phyloP scores from a whole-genome alignment of 225 moss, liverwort and hornwort genomes.

The Bryum argenteum region DNA sequence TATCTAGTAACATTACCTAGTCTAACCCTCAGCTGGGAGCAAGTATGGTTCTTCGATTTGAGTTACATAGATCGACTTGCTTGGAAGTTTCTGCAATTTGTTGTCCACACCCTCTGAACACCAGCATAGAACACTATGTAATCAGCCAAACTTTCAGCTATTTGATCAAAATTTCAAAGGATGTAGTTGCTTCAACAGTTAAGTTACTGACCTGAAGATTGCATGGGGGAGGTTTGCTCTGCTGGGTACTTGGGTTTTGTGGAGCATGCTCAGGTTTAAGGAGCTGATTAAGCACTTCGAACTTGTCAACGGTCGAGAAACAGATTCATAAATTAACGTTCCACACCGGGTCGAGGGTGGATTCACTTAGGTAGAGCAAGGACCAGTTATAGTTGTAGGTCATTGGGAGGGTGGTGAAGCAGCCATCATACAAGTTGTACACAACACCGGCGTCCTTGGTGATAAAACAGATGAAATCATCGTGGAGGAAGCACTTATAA shows the following conservation, averaged over 20 bases:
- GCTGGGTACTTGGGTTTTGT: slow-evolving; percentile 17
- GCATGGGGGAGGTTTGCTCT: slow-evolving; percentile 13
- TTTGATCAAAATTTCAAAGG: background rate
- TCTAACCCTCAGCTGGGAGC: slow-evolving; percentile 3
- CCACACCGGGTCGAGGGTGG: slow-evolving; percentile 56
- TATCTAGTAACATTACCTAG: slow-evolving; percentile 12
- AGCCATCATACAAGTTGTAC: slow-evolving; percentile 45
- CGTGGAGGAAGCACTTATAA: slow-evolving; percentile 54
- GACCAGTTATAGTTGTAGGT: slow-evolving; percentile 43
- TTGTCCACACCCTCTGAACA: slow-evolving; percentile 5
- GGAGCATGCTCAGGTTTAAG: slow-evolving; percentile 8
- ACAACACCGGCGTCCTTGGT: slow-evolving; percentile 49
- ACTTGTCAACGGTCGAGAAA: background rate
- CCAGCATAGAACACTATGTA: slow-evolving; percentile 7
- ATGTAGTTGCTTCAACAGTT: background rate
- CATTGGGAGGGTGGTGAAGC: slow-evolving; percentile 44
- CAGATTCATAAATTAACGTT: slow-evolving; percentile 38
- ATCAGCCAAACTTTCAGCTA: background rate
- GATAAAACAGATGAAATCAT: slow-evolving; percentile 53
- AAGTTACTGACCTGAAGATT: slow-evolving; percentile 28
- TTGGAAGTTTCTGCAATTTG: slow-evolving; percentile 1
- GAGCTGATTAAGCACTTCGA: background rate
- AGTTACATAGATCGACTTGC: slow-evolving; percentile 5
- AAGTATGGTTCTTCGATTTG: slow-evolving; percentile 7
- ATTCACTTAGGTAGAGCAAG: slow-evolving; percentile 55